These are phyloP conservation scores for Trypanosoma lewisi DNA, from an alignment of 208 protist species.

Conservation along the genomic window DNA sequence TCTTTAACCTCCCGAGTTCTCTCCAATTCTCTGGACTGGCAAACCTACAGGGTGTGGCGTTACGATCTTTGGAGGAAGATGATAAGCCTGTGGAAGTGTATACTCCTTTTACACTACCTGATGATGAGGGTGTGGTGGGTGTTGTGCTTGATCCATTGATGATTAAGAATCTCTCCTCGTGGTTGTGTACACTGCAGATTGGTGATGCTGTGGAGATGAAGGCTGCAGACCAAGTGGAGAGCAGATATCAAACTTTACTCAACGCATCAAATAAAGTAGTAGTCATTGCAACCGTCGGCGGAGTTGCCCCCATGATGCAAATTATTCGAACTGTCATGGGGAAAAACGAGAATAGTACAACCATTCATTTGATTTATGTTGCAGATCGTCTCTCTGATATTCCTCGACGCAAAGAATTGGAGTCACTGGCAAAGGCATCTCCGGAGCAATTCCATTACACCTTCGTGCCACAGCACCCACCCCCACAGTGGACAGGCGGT, in stretches of 20 bases:
- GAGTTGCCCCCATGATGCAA: too few species aligned
- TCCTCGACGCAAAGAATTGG: not conserved
- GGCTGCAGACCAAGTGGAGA: conserved; percentile 9
- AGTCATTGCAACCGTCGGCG: too few species aligned
- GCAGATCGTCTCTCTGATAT: not conserved
- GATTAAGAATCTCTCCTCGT: conserved; percentile 12
- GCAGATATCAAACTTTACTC: not conserved
- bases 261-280: not conserved
- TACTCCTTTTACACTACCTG: conserved; percentile 65
- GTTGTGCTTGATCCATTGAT: not conserved
- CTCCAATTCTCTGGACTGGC: conserved; percentile 52
- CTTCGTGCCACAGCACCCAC: conserved; percentile 58
- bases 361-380: too few species aligned
- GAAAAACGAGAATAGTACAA: too few species aligned
- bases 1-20: conserved; percentile 58
- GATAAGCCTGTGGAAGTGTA: conserved; percentile 48
- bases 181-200: conserved; percentile 51
- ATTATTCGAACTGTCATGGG: too few species aligned
- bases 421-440: conserved; percentile 32
- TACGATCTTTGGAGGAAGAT: conserved; percentile 49
- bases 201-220: conserved; percentile 74
- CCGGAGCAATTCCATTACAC: conserved; percentile 36
- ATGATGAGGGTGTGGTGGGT: conserved; percentile 42
- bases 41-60: conserved; percentile 58
- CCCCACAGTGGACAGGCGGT: conserved; percentile 52